A percentile compares a stretch with the other conserved stretches of the same genome.
phyloP scores from a whole-genome alignment of 2,329 filamentous ascomycete species.

The Trichoderma sp. region DNA sequence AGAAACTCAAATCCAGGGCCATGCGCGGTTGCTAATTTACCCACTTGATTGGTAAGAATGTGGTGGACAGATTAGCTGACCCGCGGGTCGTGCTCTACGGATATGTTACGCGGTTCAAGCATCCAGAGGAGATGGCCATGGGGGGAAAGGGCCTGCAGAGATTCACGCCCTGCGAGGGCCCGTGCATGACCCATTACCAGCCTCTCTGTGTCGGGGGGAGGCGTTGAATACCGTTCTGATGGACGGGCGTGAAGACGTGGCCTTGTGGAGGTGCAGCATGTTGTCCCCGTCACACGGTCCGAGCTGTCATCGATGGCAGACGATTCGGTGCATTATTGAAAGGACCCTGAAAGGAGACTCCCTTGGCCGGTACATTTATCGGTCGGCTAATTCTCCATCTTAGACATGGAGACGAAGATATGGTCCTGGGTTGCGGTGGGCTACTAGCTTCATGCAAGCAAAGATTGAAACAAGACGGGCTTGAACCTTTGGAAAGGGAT shows the following conservation, averaged over 20 bases:
- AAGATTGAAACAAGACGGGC: neutral
- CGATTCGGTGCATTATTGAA: conserved; percentile 1
- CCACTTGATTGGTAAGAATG: neutral
- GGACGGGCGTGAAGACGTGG: neutral
- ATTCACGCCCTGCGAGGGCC: neutral
- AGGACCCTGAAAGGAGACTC: conserved; percentile 10
- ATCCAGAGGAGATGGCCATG: neutral
- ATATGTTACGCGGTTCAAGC: neutral
- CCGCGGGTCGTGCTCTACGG: neutral
- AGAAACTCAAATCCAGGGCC: neutral
- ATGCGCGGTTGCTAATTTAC: neutral
- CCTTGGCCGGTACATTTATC: neutral
- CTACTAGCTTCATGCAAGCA: neutral
- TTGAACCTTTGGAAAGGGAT: neutral
- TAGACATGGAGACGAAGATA: neutral
- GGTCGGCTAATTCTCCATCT: neutral
- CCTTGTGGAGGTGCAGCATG: conserved; percentile 6
- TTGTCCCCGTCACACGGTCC: neutral
- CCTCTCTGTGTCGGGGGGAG: neutral
- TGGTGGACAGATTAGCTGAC: neutral
- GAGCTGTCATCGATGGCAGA: conserved; percentile 11
- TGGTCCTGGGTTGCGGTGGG: neutral
- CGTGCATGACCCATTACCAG: neutral
- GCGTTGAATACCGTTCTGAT: neutral
- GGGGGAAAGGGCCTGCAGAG: neutral